Conservation (phyloP, 176 grass and related monocot genomes). For the Ensete glaucum region DNA sequence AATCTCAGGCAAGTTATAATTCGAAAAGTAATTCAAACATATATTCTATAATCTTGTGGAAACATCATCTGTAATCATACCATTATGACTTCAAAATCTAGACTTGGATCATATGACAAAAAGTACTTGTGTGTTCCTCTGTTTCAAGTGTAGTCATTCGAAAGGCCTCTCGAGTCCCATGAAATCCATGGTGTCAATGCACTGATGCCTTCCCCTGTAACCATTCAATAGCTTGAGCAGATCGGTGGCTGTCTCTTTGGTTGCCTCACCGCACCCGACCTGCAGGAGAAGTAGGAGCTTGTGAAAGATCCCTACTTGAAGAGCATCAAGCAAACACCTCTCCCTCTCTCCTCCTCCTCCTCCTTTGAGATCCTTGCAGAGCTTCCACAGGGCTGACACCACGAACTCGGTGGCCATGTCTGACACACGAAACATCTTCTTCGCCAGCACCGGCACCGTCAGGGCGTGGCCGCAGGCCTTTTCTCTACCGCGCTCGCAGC, state of each 20-base stretch:
- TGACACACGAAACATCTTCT: constrained; percentile 55
- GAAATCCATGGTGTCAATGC: constrained; percentile 79
- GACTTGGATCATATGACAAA: too few relatives aligned
- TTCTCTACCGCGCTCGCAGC: constrained; percentile 29
- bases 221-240: constrained; percentile 70
- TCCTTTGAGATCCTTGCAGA: constrained; percentile 44
- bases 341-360: not conserved
- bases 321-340: constrained; percentile 44
- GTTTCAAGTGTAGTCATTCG: constrained; percentile 8
- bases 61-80: too few relatives aligned
- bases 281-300: constrained; percentile 77
- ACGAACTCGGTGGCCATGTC: constrained; percentile 64
- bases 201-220: constrained; percentile 42
- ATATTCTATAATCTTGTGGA: too few relatives aligned
- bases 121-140: too few relatives aligned
- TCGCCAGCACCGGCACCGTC: constrained; percentile 56
- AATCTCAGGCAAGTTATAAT: too few relatives aligned
- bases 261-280: constrained; percentile 58
- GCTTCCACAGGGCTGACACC: constrained; percentile 59
- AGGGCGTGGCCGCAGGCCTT: constrained; percentile 33
- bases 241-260: constrained; percentile 72
- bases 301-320: constrained; percentile 71
- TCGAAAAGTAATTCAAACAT: too few relatives aligned
- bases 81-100: too few relatives aligned
- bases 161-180: constrained; percentile 71